phyloP scores from a whole-genome alignment of 306 rosid species.

The apple (Malus domestica) region DNA sequence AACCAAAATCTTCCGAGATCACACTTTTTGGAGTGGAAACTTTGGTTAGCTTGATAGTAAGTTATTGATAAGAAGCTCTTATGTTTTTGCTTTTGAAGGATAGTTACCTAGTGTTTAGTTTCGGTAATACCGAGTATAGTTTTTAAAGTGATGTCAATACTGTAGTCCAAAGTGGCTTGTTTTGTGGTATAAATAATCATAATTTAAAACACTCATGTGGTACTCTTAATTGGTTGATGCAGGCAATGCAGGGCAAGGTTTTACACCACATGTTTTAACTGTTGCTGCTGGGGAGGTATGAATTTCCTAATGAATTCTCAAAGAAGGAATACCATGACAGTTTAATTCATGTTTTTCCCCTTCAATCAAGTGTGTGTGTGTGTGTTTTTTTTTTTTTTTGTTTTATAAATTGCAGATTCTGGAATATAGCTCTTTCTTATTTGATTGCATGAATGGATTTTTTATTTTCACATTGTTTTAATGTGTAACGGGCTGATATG shows the following conservation, averaged over 20 bases:
- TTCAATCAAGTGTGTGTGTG: not conserved
- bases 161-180: slow-evolving; percentile 1
- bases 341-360: not conserved
- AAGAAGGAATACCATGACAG: not conserved
- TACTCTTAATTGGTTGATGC: slow-evolving; percentile 31
- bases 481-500: not conserved
- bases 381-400: no score
- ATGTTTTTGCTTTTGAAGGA: not conserved
- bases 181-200: not conserved
- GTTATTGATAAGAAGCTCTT: not conserved
- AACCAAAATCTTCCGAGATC: not conserved
- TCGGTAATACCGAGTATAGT: not conserved
- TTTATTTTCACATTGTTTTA: not conserved
- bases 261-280: slow-evolving; percentile 66
- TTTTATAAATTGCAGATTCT: not conserved
- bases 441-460: not conserved
- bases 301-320: slow-evolving; percentile 3
- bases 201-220: slow-evolving; percentile 14
- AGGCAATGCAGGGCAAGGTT: slow-evolving; percentile 87
- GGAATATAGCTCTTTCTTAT: not conserved
- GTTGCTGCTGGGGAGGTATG: slow-evolving; percentile 91
- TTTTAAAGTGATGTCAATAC: not conserved
- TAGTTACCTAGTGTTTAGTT: not conserved
- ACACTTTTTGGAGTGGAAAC: not conserved
- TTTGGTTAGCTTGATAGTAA: not conserved